Conservation (phyloP, 192 early-diverging fungal genomes). For the Gamsiella multidivaricata region DNA sequence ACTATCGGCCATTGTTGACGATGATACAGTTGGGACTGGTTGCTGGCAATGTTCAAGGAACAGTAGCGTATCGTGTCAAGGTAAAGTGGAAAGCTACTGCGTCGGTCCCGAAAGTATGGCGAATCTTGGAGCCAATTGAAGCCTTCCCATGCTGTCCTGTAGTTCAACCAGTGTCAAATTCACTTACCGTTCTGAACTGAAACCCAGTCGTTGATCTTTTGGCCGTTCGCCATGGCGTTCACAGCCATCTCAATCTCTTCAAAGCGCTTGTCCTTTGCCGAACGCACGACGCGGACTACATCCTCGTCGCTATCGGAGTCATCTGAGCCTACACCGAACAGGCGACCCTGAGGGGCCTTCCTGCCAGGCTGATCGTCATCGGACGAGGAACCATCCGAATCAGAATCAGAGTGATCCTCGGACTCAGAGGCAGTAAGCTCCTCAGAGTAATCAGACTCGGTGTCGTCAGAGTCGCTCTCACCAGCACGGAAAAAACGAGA, state of each 20-base stretch:
- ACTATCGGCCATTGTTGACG: no score
- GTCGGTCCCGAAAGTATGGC: no score
- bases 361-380: constrained; percentile 65
- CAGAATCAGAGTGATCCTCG: constrained; percentile 58
- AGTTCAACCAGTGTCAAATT: no score
- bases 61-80: no score
- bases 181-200: constrained; percentile 77
- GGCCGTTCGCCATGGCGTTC: constrained; percentile 74
- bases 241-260: constrained; percentile 82
- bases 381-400: constrained; percentile 48
- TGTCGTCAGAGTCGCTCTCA: constrained; percentile 75
- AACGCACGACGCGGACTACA: constrained; percentile 79
- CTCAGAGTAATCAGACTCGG: constrained; percentile 67
- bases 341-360: constrained; percentile 36
- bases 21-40: no score
- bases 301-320: constrained; percentile 78
- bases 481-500: constrained; percentile 89
- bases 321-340: constrained; percentile 54
- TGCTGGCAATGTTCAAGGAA: no score
- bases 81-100: no score
- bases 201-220: constrained; percentile 93
- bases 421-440: constrained; percentile 58
- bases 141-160: no score
- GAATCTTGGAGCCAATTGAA: no score
- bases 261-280: constrained; percentile 86